Evolutionary conservation across 805 yeast species (phyloP), one percentile per base, ranked within the genome.

Genomic region (Suhomyces canberraensis): DNA sequence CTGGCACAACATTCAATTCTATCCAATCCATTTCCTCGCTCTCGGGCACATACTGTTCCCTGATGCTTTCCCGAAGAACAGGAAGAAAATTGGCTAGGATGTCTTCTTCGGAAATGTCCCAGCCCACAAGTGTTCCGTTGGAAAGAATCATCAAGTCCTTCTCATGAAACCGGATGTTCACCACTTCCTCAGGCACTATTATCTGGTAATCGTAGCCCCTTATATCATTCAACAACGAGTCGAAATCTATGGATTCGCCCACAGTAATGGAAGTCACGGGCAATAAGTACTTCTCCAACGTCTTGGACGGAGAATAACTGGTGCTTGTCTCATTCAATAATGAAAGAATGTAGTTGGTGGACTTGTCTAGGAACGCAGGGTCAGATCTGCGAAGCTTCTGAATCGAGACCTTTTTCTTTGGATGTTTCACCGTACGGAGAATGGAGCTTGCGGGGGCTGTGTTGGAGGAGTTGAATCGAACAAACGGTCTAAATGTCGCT

Each of bases 11-110:
- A 37, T 57, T 50, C 35, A 64, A 54, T 38, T 79, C 85, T 9
- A 84, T 64, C 56, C 66, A 89, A 56, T 90, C 96, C 78, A 89
- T 75, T 50, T 90, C 97, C 54, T 89, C 97, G 25, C 87, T 77
- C 50, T 89, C 96, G 8, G 71, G 62, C 2, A 55, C 61, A 15
- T 66, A 73, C 41, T 54, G 73, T 30, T 57, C 59, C 11, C 42
- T 44, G 3, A 63, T 73, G 2, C 85, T 77, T 0, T 54, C 48
- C 31, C 64, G 54, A 3, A 87, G 59, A 13, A 76, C 41, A 1
- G 87, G 85, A 6, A 80, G 45, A 4, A 84, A 63, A 14, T 70
- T 61, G 4, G 64, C 52, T 16, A 68, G 38, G 3, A 79, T 64
- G 6, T 65, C 68, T 0, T 56, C 40, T 58, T 90, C 96, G 13